Base-by-base conservation (phyloP, 805 yeast species). In the Candida schatavii region DNA sequence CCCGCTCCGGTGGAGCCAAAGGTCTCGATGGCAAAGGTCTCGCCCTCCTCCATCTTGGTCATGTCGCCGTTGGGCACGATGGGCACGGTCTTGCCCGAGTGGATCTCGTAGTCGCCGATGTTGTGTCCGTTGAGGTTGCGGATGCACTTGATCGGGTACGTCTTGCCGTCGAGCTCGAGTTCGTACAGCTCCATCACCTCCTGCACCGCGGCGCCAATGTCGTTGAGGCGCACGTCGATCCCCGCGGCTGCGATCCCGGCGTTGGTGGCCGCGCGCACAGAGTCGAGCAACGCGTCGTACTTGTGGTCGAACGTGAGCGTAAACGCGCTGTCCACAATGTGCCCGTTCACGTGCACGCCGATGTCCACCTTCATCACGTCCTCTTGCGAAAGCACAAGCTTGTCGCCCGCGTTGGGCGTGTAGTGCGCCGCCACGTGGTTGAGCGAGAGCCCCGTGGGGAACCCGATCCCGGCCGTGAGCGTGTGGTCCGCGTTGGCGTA, bases 31-130 rank as follows among this genome's bases (percentile, higher is more conserved):
- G 99, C 99, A 72, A 88, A 91, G 2, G 88, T 83, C 64, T 93
- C 99, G 48, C 97, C 97, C 70, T 93, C 99, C 64, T 93, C 99
- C 97, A 93, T 91, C 75, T 91, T 91, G 9, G 98, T 93, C 63
- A 78, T 78, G 61, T 93, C 99, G 5, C 89, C 91, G 55, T 87
- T 87, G 55, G 90, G 85, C 27, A 93, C 96, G 55, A 93, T 93
- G 14, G 99, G 99, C 36, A 93, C 98, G 20, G 95, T 82, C 64
- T 93, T 93, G 48, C 97, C 97, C 32, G 90, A 93, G 64, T 93
- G 99, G 56, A 93, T 93, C 40, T 71, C 74, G 65, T 74, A 90
- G 42, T 83, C 90, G 20, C 78, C 82, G 55, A 93, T 93, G 58
- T 83, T 90, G 68, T 93, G 99, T 29, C 99, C 99, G 63, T 88